Evolutionary conservation across 495 filamentous ascomycete species (phyloP).

Genomic region (Penicillium malachiteum): DNA sequence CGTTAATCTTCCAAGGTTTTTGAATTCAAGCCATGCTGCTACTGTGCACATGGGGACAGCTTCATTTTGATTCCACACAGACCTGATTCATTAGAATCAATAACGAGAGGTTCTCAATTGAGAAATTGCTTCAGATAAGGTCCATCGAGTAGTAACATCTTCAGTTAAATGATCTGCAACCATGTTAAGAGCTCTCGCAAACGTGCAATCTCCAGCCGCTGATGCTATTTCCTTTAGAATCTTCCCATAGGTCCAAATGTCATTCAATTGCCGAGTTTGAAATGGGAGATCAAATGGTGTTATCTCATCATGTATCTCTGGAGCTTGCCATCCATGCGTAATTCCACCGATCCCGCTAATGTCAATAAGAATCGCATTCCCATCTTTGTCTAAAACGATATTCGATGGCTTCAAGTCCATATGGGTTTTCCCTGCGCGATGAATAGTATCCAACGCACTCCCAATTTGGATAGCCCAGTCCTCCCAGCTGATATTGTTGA

Average conservation of each 20-base stretch:
- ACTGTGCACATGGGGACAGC: too few relatives aligned
- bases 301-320: conserved; percentile 19
- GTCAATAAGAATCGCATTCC: conserved; percentile 32
- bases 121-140: conserved; percentile 7
- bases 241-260: conserved; percentile 24
- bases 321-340: conserved; percentile 25
- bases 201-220: conserved; percentile 8
- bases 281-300: conserved; percentile 20
- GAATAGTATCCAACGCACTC: conserved; percentile 19
- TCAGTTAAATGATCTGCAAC: conserved; percentile 15
- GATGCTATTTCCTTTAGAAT: conserved; percentile 15
- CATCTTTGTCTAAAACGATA: conserved; percentile 26
- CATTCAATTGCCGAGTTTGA: conserved; percentile 13
- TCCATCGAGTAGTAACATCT: conserved; percentile 4
- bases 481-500: conserved; percentile 17
- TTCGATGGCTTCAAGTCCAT: conserved; percentile 39
- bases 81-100: too few relatives aligned
- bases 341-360: conserved; percentile 33
- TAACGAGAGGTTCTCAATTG: not conserved
- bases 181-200: conserved; percentile 7
- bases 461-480: conserved; percentile 32
- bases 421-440: conserved; percentile 27
- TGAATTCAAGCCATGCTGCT: too few relatives aligned
- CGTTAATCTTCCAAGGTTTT: too few relatives aligned
- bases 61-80: too few relatives aligned